These are phyloP conservation scores for Xanthoparmelia taractica DNA, from an alignment of 495 filamentous ascomycete species.

Conservation along the genomic window DNA sequence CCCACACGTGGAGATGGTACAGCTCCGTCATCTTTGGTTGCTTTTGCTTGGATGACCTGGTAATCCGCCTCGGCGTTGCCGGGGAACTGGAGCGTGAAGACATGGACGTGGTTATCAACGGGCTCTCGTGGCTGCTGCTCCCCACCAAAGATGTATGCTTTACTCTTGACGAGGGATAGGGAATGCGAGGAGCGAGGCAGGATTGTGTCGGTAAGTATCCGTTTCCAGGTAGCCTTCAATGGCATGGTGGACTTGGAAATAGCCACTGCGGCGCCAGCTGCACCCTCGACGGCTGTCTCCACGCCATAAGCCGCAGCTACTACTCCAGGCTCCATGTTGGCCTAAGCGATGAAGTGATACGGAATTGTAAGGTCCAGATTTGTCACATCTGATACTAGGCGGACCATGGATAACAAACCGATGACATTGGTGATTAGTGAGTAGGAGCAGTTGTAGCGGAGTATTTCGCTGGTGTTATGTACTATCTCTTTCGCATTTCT, in stretches of 20 bases:
- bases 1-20: slow-evolving; percentile 44
- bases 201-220: slow-evolving; percentile 40
- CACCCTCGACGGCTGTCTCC: slow-evolving; percentile 31
- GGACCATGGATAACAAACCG: no score
- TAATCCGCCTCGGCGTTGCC: slow-evolving; percentile 22
- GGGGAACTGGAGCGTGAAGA: slow-evolving; percentile 39
- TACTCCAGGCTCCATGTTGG: slow-evolving; percentile 30
- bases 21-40: neutral
- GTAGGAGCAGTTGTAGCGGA: no score
- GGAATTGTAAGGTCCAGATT: neutral
- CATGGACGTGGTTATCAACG: slow-evolving; percentile 62
- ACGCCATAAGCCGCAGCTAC: slow-evolving; percentile 32
- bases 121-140: slow-evolving; percentile 41
- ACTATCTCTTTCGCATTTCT: neutral
- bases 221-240: slow-evolving; percentile 53
- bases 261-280: slow-evolving; percentile 32
- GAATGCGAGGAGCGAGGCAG: slow-evolving; percentile 65
- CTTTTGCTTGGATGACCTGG: slow-evolving; percentile 13
- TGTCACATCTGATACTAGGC: no score
- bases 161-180: slow-evolving; percentile 56
- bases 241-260: slow-evolving; percentile 37
- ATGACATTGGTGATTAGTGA: no score
- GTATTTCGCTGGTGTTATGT: no score
- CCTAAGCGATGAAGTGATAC: neutral
- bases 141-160: slow-evolving; percentile 47